Conservation (phyloP, 2,329 filamentous ascomycete genomes). For the Epichloe aotearoae region DNA sequence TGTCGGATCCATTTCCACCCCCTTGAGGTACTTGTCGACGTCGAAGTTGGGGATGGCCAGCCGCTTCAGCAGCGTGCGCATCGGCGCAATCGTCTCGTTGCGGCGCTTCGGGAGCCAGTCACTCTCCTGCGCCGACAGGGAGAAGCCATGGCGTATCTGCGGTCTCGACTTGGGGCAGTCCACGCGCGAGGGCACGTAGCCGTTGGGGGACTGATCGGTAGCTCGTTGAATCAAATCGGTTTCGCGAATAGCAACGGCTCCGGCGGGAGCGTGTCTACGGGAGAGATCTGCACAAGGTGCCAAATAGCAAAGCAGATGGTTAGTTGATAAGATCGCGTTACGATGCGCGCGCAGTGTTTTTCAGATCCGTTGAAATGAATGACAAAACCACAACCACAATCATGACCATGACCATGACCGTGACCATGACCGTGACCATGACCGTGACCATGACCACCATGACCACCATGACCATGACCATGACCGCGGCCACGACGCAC, state of each 20-base stretch:
- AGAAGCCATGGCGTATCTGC: conserved; percentile 46
- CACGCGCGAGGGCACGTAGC: conserved; percentile 58
- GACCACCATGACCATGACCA: neutral
- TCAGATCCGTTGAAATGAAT: neutral
- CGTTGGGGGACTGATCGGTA: conserved; percentile 24
- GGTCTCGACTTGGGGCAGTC: conserved; percentile 60
- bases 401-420: too few species aligned
- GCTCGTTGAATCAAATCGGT: conserved; percentile 13
- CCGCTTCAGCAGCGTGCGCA: conserved; percentile 58
- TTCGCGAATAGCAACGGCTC: neutral
- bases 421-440: too few species aligned
- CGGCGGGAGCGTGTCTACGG: neutral
- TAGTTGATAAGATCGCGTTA: too few species aligned
- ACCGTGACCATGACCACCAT: too few species aligned
- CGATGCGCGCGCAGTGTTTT: too few species aligned
- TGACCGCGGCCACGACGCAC: neutral
- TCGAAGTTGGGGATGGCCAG: conserved; percentile 69
- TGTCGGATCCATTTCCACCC: conserved; percentile 15
- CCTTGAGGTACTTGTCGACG: conserved; percentile 52
- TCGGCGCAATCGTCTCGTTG: conserved; percentile 59
- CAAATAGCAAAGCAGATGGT: too few species aligned
- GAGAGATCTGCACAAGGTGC: neutral
- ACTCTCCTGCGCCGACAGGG: conserved; percentile 55
- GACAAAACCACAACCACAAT: neutral
- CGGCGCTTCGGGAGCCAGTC: conserved; percentile 62